Evolutionary conservation across 495 filamentous ascomycete genomes (phyloP).

Genomic region (Cryomyces antarcticus): DNA sequence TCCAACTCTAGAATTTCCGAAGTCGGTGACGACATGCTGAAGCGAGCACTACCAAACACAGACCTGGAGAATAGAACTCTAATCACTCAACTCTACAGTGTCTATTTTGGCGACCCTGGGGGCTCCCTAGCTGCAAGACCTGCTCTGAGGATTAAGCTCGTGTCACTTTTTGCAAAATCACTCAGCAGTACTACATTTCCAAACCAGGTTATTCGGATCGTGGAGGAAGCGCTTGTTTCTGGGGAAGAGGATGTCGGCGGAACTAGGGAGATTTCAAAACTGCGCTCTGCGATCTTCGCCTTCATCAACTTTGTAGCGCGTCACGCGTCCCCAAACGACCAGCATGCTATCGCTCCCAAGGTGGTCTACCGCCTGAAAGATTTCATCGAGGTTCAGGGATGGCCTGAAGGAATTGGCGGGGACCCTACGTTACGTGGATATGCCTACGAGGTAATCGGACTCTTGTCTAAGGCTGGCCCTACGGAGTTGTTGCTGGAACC

Average conservation of each 20-base stretch:
- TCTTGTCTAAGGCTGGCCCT: constrained; percentile 36
- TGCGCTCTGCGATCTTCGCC: constrained; percentile 67
- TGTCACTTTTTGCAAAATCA: constrained; percentile 60
- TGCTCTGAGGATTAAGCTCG: constrained; percentile 53
- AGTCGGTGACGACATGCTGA: constrained; percentile 66
- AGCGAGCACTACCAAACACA: constrained; percentile 40
- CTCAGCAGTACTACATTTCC: constrained; percentile 42
- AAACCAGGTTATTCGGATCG: constrained; percentile 40
- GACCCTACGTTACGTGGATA: constrained; percentile 19
- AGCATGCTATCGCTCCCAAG: constrained; percentile 42
- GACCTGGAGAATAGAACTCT: constrained; percentile 50
- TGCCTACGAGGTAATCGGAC: constrained; percentile 58
- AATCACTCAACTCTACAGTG: constrained; percentile 40
- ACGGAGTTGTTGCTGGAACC: constrained; percentile 31
- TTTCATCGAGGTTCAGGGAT: constrained; percentile 65
- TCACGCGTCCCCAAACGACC: constrained; percentile 38
- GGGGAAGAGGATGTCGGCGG: constrained; percentile 10
- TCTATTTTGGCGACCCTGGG: constrained; percentile 39
- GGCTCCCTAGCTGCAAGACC: constrained; percentile 35
- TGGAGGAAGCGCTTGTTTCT: constrained; percentile 39
- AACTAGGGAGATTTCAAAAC: constrained; percentile 44
- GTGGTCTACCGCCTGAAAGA: constrained; percentile 51
- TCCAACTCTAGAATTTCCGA: constrained; percentile 61
- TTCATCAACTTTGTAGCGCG: constrained; percentile 77
- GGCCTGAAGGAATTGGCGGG: constrained; percentile 29